Evolutionary conservation across 345 rosid species (phyloP).

Genomic region (Brassica cretica): DNA sequence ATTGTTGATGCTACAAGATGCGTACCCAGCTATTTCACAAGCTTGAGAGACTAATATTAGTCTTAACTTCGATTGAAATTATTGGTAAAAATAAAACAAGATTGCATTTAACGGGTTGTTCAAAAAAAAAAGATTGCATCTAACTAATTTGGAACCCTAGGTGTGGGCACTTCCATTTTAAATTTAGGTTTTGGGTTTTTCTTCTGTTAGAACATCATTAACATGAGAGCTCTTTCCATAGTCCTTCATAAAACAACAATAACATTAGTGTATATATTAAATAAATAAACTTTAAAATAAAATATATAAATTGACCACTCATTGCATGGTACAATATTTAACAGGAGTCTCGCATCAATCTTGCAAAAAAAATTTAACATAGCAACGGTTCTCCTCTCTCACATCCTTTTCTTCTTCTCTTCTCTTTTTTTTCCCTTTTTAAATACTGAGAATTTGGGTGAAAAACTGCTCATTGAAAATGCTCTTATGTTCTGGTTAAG

Average conservation of each 20-base stretch:
- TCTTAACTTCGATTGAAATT: neutral
- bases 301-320: too few relatives aligned
- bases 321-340: too few relatives aligned
- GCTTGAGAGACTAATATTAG: neutral
- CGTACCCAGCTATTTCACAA: neutral
- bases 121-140: neutral
- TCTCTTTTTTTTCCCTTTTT: too few relatives aligned
- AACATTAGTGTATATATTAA: too few relatives aligned
- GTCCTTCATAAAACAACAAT: neutral
- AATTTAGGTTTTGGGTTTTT: neutral
- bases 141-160: neutral
- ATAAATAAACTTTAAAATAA: too few relatives aligned
- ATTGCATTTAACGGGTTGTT: neutral
- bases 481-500: neutral
- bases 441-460: too few relatives aligned
- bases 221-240: neutral
- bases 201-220: neutral
- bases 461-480: too few relatives aligned
- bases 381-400: too few relatives aligned
- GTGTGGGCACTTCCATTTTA: neutral
- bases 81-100: neutral
- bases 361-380: too few relatives aligned
- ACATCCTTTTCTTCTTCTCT: too few relatives aligned
- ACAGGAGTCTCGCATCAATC: too few relatives aligned
- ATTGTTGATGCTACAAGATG: neutral